phyloP scores from a whole-genome alignment of 2,329 filamentous ascomycete species.

The Phialocephala subalpina region DNA sequence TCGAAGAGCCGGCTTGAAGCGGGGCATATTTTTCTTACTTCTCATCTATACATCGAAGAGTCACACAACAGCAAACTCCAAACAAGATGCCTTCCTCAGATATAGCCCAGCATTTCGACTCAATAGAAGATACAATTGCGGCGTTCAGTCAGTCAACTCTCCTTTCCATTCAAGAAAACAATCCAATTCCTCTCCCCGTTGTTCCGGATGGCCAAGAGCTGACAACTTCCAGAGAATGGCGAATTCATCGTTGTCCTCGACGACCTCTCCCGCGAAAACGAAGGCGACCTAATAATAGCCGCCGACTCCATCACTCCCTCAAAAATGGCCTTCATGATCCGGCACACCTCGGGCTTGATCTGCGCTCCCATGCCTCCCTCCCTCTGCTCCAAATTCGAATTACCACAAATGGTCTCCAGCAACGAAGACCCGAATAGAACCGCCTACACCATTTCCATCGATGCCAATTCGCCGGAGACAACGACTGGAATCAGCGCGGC shows the following conservation, averaged over 20 bases:
- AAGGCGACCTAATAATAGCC: slow-evolving; percentile 97
- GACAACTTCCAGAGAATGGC: slow-evolving; percentile 65
- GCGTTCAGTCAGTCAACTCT: slow-evolving; percentile 64
- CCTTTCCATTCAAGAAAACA: not conserved
- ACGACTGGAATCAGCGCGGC: slow-evolving; percentile 91
- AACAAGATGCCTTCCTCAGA: slow-evolving; percentile 41
- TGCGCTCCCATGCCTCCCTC: slow-evolving; percentile 82
- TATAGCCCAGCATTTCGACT: slow-evolving; percentile 60
- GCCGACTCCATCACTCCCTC: slow-evolving; percentile 83
- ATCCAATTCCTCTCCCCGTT: not conserved
- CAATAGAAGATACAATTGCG: slow-evolving; percentile 69
- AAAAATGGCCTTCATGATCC: slow-evolving; percentile 96
- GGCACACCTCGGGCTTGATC: slow-evolving; percentile 88
- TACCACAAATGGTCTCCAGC: slow-evolving; percentile 87
- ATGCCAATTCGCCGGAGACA: slow-evolving; percentile 75
- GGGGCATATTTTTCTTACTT: slow-evolving; percentile 26
- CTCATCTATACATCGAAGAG: not conserved
- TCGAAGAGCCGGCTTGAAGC: slow-evolving; percentile 23
- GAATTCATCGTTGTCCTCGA: slow-evolving; percentile 98
- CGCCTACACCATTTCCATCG: slow-evolving; percentile 91
- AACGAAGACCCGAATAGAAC: slow-evolving; percentile 85
- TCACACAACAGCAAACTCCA: slow-evolving; percentile 15
- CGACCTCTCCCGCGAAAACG: slow-evolving; percentile 91
- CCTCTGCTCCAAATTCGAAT: slow-evolving; percentile 73
- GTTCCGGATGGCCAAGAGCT: slow-evolving; percentile 17